phyloP scores from a whole-genome alignment of 768 basidiomycete genomes.

The Leucocoprinus leucothites region DNA sequence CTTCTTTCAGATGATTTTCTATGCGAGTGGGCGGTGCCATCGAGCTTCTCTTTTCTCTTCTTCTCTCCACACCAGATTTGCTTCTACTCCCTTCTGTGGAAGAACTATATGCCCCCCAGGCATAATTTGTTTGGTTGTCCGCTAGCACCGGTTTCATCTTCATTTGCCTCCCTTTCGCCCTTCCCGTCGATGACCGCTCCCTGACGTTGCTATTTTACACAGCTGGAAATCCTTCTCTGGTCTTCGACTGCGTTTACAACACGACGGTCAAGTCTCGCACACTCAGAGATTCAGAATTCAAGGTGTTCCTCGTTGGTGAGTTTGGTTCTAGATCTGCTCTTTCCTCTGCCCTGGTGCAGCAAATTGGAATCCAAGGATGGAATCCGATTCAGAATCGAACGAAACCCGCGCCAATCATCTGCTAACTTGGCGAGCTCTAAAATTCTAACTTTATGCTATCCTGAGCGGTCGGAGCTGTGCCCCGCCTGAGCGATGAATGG shows the following conservation, averaged over 20 bases:
- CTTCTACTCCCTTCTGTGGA: no score
- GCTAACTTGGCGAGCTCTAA: not conserved
- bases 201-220: not conserved
- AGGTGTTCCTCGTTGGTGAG: conserved; percentile 66
- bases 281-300: conserved; percentile 62
- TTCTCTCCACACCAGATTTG: no score
- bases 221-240: conserved; percentile 70
- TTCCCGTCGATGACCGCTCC: not conserved
- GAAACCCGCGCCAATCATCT: not conserved
- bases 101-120: no score
- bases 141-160: not conserved
- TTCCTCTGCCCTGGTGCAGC: not conserved
- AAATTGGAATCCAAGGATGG: not conserved
- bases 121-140: not conserved
- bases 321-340: conserved; percentile 14
- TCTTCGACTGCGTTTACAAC: conserved; percentile 74
- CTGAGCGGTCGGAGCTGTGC: not conserved
- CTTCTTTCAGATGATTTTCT: no score
- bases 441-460: not conserved
- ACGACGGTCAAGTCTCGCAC: conserved; percentile 54
- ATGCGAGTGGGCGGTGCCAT: no score
- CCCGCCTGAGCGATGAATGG: conserved; percentile 2
- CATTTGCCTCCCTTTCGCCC: not conserved
- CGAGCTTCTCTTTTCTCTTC: no score
- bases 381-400: not conserved